Percentiles rank a stretch among this genome's conserved stretches.
Evolutionary conservation across 176 grass and related monocot genomes (phyloP).

Genomic region (Elaeis guineensis): DNA sequence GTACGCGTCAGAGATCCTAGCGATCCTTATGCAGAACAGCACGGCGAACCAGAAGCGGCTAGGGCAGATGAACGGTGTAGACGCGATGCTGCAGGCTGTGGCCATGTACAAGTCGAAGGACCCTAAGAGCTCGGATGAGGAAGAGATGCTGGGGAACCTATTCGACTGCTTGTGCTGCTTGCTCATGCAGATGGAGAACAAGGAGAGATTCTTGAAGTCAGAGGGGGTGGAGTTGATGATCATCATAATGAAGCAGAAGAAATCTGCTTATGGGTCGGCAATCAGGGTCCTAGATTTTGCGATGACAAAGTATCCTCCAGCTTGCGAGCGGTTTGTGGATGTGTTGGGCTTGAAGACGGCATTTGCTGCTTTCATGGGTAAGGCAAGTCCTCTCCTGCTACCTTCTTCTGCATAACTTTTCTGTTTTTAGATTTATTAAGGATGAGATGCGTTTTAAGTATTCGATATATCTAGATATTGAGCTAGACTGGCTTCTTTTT

Average conservation of each 20-base stretch:
- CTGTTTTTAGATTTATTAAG: no score
- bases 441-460: no score
- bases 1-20: constrained; percentile 89
- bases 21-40: constrained; percentile 84
- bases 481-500: no score
- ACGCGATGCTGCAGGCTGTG: constrained; percentile 69
- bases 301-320: constrained; percentile 89
- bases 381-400: constrained; percentile 58
- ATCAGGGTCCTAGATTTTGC: constrained; percentile 77
- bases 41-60: constrained; percentile 78
- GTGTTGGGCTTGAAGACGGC: constrained; percentile 90
- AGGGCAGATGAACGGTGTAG: constrained; percentile 82
- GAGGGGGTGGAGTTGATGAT: constrained; percentile 97
- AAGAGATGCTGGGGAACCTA: constrained; percentile 96
- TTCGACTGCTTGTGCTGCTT: constrained; percentile 88
- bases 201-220: constrained; percentile 93
- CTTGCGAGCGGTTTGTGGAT: constrained; percentile 85
- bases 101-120: constrained; percentile 94
- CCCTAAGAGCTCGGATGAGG: constrained; percentile 78
- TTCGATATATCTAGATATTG: no score
- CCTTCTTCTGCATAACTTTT: no score
- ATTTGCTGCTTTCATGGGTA: constrained; percentile 95
- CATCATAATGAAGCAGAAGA: constrained; percentile 99
- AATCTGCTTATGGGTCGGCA: constrained; percentile 67
- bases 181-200: constrained; percentile 85